Evolutionary conservation across 1,284 basidiomycete species (phyloP).

Genomic region (Papiliotrema flavescens): DNA sequence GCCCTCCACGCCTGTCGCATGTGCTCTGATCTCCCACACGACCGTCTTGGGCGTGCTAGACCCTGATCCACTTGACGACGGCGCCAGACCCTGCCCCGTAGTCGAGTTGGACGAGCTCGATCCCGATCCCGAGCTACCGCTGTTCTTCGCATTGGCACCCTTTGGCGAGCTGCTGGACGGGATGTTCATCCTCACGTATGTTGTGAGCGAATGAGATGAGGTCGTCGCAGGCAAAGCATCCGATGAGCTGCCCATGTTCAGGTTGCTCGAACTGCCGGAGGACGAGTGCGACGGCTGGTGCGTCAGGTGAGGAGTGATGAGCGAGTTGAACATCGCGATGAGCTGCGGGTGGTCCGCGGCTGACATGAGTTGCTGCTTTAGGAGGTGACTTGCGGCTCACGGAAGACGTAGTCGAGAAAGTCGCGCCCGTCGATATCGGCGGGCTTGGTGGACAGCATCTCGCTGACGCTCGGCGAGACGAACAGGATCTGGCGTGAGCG

Average conservation of each 20-base stretch:
- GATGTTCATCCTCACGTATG: constrained; percentile 22
- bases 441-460: constrained; percentile 37
- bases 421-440: constrained; percentile 37
- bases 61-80: not conserved
- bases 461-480: constrained; percentile 34
- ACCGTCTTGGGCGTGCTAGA: constrained; percentile 12
- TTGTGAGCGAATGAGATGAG: constrained; percentile 17
- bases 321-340: constrained; percentile 20
- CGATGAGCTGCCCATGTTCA: too few relatives aligned
- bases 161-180: not conserved
- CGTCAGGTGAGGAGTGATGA: constrained; percentile 17
- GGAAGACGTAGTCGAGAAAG: constrained; percentile 41
- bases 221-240: not conserved
- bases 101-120: too few relatives aligned
- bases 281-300: constrained; percentile 13
- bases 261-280: constrained; percentile 4
- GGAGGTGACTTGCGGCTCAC: constrained; percentile 14
- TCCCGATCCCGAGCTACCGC: too few relatives aligned
- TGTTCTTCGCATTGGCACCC: not conserved
- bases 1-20: constrained; percentile 29
- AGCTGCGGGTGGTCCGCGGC: constrained; percentile 27
- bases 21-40: constrained; percentile 35
- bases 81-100: not conserved
- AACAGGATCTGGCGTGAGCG: constrained; percentile 33
- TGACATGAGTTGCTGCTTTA: not conserved